Evolutionary conservation across 2,329 filamentous ascomycete species (phyloP).

Genomic region (Colletotrichum eremochloae): DNA sequence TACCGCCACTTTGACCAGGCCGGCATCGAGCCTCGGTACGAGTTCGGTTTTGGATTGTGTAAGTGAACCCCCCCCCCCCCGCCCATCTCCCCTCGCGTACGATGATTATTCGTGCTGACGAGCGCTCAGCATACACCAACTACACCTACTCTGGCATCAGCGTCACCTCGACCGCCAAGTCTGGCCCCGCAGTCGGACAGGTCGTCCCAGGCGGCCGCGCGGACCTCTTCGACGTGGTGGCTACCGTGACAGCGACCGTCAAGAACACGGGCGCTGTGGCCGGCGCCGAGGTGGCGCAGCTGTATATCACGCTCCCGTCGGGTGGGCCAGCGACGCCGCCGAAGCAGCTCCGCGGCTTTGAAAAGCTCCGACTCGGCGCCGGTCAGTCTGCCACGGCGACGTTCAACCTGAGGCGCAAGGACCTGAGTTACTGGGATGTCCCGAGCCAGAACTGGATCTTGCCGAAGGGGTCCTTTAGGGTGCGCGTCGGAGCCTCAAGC

Average conservation of each 20-base stretch:
- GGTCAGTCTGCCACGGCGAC: conserved; percentile 63
- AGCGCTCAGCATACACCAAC: conserved; percentile 71
- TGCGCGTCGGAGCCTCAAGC: conserved; percentile 61
- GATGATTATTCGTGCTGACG: not conserved
- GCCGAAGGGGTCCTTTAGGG: conserved; percentile 58
- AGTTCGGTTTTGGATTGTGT: conserved; percentile 74
- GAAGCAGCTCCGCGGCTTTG: conserved; percentile 75
- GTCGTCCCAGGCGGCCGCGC: conserved; percentile 59
- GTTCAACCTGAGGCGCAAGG: conserved; percentile 70
- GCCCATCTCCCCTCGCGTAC: not conserved
- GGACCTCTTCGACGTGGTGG: conserved; percentile 61
- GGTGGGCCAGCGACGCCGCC: conserved; percentile 59
- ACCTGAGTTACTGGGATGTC: conserved; percentile 77
- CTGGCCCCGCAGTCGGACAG: conserved; percentile 56
- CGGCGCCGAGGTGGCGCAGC: conserved; percentile 77
- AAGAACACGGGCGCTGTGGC: conserved; percentile 72
- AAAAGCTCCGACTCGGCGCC: conserved; percentile 68
- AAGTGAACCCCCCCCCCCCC: conserved; percentile 44
- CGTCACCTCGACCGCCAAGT: conserved; percentile 52
- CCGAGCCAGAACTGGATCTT: conserved; percentile 71
- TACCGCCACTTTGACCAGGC: conserved; percentile 73
- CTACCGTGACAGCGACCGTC: conserved; percentile 69
- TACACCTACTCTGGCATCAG: conserved; percentile 71
- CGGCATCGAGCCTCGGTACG: conserved; percentile 70
- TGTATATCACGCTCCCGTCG: conserved; percentile 63